Evolutionary conservation across 129 eudicot species (phyloP), one percentile per base, ranked within the genome.

Genomic region (Artemisia argyi): DNA sequence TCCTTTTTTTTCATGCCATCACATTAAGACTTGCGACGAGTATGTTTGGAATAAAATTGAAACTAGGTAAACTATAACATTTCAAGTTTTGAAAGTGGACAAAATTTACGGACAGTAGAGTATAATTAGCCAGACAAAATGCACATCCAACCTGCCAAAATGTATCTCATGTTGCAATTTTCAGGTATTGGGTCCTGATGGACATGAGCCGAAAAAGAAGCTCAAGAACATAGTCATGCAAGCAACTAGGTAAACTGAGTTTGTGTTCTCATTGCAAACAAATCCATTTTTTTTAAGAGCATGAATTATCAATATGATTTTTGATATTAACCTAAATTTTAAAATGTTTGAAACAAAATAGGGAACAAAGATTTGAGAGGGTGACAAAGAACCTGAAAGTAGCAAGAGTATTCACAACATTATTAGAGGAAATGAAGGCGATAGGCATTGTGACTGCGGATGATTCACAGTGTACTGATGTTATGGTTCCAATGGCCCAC

Each of bases 341-440:
- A 9, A 62, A 8, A 9, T 30, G 10, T 62, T 14, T 82, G 46
- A 62, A 46, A 71, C 70, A 79, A 53, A 51, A 82, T 57, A 95
- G 99, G 82, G 96, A 95, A 78, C 93, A 95, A 77, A 86, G 91
- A 74, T 84, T 95, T 60, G 96, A 90, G 75, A 83, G 97, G 79
- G 96, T 91, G 68, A 64, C 68, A 64, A 64, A 64, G 52, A 64
- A 64, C 68, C 52, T 64, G 50, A 64, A 64, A 64, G 97, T 95
- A 61, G 96, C 99, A 7, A 80, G 99, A 78, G 90, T 91, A 48
- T 91, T 95, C 71, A 88, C 86, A 67, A 95, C 97, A 15, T 83
- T 95, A 68, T 94, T 95, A 16, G 91, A 79, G 22, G 83, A 73
- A 66, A 66, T 79, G 83, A 79, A 73, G 70, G 79, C 74, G 3